Base-by-base conservation (phyloP, 495 filamentous ascomycete species). In the Hyaloscypha hepaticicola region DNA sequence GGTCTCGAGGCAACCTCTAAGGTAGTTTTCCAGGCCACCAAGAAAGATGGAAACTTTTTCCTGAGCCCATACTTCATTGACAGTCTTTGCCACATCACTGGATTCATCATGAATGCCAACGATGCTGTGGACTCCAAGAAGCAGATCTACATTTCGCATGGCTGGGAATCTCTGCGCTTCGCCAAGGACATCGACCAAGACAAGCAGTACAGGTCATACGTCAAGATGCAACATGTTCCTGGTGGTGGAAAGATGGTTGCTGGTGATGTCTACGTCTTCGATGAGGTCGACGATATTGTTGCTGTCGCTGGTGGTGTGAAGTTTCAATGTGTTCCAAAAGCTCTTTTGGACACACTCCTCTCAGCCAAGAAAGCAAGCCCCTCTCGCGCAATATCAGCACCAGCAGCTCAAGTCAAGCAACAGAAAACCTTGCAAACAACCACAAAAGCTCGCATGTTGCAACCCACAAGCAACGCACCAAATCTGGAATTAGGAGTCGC, bases 101-200 rank as follows among this genome's bases (percentile, higher is more conserved):
- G 90, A 26, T 93, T 94, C 74, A 86, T 88, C 66, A 87, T 91
- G 77, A 93, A 93, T 71, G 89, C 84, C 19, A 92, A 86, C 60
- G 89, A 91, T 68, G 82, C 80, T 27, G 81, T 88, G 2, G 87
- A 92, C 67, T 87, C 86, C 0, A 85, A 86, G 63, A 85, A 89
- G 59, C 77, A 87, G 34, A 86, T 90, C 33, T 93, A 85, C 71
- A 86, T 93, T 60, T 90, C 87, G 45, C 90, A 93, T 69, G 88
- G 89, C 22, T 89, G 90, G 87, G 85, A 89, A 66, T 87, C 83
- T 0, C 83, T 93, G 79, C 81, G 86, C 5, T 87, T 92, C 65
- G 79, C 85, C 65, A 85, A 88, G 69, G 80, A 84, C 34, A 80
- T 93, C 16, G 75, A 80, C 25, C 77, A 80, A 0, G 78, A 77